Percentiles rank a stretch among this genome's conserved stretches.
These are phyloP conservation scores for Vigna reflexopilosa DNA, from an alignment of 306 rosid species.

Conservation along the genomic window DNA sequence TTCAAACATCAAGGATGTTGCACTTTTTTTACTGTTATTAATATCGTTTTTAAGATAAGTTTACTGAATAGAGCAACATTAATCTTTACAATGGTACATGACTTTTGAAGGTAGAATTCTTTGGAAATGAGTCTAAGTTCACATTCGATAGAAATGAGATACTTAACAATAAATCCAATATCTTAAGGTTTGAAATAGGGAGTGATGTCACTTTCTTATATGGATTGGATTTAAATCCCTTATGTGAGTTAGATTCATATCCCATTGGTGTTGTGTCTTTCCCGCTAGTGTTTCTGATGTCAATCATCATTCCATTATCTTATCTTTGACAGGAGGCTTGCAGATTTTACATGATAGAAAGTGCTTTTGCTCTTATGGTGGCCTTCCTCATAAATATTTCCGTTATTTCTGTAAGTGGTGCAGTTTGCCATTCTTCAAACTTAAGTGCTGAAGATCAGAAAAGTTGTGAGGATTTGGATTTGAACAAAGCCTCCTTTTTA, in stretches of 20 bases:
- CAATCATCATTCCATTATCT: not conserved
- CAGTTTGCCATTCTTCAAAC: slow-evolving; percentile 74
- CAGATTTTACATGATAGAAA: slow-evolving; percentile 82
- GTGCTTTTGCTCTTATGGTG: slow-evolving; percentile 81
- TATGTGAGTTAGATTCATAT: no score
- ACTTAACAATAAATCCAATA: no score
- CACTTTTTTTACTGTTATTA: no score
- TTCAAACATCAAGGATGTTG: not conserved
- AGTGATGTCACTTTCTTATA: no score
- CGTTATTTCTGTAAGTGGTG: slow-evolving; percentile 82
- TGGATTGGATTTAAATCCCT: no score
- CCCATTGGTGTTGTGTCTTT: no score
- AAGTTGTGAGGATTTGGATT: slow-evolving; percentile 75
- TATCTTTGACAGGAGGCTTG: slow-evolving; percentile 71
- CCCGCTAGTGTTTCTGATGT: not conserved
- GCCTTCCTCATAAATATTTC: slow-evolving; percentile 83
- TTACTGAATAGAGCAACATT: not conserved
- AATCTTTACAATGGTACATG: not conserved
- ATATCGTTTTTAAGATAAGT: not conserved
- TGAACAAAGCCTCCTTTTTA: slow-evolving; percentile 83
- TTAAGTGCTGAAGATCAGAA: slow-evolving; percentile 64
- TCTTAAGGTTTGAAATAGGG: no score
- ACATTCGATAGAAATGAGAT: no score
- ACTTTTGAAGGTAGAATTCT: not conserved
- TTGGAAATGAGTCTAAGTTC: no score